phyloP scores from a whole-genome alignment of 202 grass and related monocot genomes.

The Schoenoplectus tabernaemontani region DNA sequence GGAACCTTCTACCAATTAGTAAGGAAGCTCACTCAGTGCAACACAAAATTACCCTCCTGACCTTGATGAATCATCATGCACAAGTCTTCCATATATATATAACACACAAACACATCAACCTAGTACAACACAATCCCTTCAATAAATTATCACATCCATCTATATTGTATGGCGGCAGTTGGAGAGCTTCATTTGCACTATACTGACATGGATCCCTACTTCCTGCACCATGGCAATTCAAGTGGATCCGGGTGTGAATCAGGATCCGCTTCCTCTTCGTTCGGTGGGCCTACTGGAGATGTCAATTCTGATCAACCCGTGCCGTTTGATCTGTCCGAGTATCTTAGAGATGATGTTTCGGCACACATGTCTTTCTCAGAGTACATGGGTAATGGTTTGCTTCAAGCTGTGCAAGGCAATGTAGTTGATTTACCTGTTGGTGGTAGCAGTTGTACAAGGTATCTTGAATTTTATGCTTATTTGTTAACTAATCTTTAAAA shows the following conservation, averaged over 20 bases:
- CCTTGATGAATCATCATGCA: background rate
- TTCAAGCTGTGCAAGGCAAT: constrained; percentile 19
- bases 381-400: background rate
- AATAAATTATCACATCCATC: background rate
- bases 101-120: background rate
- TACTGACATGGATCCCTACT: constrained; percentile 41
- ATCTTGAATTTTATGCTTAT: too few relatives aligned
- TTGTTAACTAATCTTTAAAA: too few relatives aligned
- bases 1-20: constrained; percentile 14
- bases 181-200: constrained; percentile 39
- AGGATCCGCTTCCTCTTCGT: constrained; percentile 34
- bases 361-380: constrained; percentile 8
- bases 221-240: constrained; percentile 32
- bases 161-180: constrained; percentile 34
- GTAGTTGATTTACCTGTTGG: background rate
- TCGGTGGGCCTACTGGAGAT: constrained; percentile 2
- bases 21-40: background rate
- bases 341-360: constrained; percentile 36
- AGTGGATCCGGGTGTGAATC: constrained; percentile 34
- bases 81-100: background rate
- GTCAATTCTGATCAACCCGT: background rate
- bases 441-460: constrained; percentile 14
- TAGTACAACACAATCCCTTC: background rate
- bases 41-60: constrained; percentile 1
- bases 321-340: constrained; percentile 46